These are phyloP conservation scores for Penicillium coffeae DNA, from an alignment of 495 filamentous ascomycete genomes.

Conservation along the genomic window DNA sequence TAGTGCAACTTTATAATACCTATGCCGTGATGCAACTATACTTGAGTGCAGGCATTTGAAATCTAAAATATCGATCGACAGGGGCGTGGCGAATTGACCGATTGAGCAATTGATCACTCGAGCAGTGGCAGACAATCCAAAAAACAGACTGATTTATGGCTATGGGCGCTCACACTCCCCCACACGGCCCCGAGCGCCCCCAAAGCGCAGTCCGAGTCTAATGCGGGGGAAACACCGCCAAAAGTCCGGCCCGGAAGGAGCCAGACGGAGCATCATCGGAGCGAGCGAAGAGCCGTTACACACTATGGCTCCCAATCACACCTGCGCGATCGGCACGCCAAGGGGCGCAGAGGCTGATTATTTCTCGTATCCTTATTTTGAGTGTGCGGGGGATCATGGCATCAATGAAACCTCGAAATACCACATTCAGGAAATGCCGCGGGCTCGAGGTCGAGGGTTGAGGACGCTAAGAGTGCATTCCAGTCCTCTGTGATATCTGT, in stretches of 20 bases:
- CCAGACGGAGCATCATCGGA: neutral
- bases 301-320: conserved; percentile 11
- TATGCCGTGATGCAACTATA: too few species aligned
- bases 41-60: too few species aligned
- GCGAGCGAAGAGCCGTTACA: too few species aligned
- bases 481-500: conserved; percentile 3
- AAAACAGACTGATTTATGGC: too few species aligned
- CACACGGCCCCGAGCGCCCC: too few species aligned
- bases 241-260: conserved; percentile 4
- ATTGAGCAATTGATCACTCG: too few species aligned
- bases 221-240: neutral
- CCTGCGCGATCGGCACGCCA: conserved; percentile 21
- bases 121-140: too few species aligned
- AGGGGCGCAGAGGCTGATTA: conserved; percentile 9
- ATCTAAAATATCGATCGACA: neutral
- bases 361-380: conserved; percentile 2
- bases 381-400: neutral
- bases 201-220: too few species aligned
- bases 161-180: too few species aligned
- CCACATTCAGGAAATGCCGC: conserved; percentile 6
- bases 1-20: too few species aligned
- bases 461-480: neutral
- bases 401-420: conserved; percentile 16
- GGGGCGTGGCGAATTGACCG: too few species aligned
- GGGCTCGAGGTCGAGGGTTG: neutral